Percentiles rank a stretch among this genome's conserved stretches.
Evolutionary conservation across 495 filamentous ascomycete genomes (phyloP).

Genomic region (Xylaria sp.): DNA sequence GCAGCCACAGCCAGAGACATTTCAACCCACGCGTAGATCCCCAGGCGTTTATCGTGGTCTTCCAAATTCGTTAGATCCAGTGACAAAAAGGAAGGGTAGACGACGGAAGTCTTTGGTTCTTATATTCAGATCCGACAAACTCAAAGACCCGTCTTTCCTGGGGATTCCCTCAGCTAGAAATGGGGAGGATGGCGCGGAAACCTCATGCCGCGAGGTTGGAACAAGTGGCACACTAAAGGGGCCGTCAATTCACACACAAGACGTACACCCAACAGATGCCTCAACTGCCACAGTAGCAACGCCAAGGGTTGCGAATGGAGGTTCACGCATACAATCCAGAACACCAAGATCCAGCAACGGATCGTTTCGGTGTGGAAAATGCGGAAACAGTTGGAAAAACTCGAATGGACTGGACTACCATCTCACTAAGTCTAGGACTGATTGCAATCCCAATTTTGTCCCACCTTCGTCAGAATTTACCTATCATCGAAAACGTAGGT

Average conservation of each 20-base stretch:
- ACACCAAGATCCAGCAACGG: conserved; percentile 24
- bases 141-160: conserved; percentile 38
- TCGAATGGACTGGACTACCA: conserved; percentile 62
- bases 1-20: neutral
- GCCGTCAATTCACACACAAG: neutral
- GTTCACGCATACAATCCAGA: neutral
- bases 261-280: neutral
- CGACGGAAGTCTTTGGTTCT: conserved; percentile 45
- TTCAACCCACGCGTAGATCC: conserved; percentile 14
- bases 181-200: neutral
- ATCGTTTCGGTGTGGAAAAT: conserved; percentile 50
- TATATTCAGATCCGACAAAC: conserved; percentile 41
- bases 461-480: conserved; percentile 38
- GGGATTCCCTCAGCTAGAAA: neutral
- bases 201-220: neutral
- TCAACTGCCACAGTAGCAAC: neutral
- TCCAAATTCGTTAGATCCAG: conserved; percentile 36
- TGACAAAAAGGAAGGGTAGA: conserved; percentile 40
- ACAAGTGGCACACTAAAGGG: neutral
- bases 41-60: conserved; percentile 39
- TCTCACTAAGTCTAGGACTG: conserved; percentile 50
- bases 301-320: neutral
- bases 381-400: conserved; percentile 59
- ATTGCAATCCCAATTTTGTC: conserved; percentile 59
- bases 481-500: conserved; percentile 27